Evolutionary conservation across 306 rosid genomes (phyloP).

Genomic region (Citrullus colocynthis): DNA sequence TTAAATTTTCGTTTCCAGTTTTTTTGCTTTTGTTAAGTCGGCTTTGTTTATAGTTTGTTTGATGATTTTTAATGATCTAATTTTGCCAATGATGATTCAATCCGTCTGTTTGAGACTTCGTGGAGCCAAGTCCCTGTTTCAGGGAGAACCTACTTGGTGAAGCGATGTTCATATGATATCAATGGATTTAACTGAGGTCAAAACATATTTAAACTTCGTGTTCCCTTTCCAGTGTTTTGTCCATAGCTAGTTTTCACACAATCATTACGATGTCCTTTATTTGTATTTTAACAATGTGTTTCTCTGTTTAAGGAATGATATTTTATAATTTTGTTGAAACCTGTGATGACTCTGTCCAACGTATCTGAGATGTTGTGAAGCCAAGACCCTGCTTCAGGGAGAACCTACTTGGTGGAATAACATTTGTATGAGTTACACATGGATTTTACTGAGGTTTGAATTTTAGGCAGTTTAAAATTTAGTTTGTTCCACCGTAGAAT

Average conservation of each 20-base stretch:
- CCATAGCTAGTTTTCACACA: no score
- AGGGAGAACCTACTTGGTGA: constrained; percentile 81
- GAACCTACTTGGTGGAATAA: constrained; percentile 68
- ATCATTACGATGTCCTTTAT: no score
- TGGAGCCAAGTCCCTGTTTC: constrained; percentile 52
- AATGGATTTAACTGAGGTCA: constrained; percentile 30
- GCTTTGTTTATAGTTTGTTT: no score
- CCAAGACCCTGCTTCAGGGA: constrained; percentile 59
- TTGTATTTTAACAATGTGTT: no score
- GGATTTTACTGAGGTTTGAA: constrained; percentile 35
- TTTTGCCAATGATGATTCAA: not conserved
- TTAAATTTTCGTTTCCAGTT: not conserved
- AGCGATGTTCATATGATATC: constrained; percentile 30
- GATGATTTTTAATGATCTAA: no score
- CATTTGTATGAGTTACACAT: constrained; percentile 23
- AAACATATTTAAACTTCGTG: no score
- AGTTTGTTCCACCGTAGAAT: no score
- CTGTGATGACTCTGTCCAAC: not conserved
- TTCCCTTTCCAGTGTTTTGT: no score
- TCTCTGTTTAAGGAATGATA: no score
- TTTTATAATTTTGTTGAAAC: not conserved
- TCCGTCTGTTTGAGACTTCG: constrained; percentile 28
- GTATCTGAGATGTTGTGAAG: constrained; percentile 36
- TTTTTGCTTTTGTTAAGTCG: not conserved
- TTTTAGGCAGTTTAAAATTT: not conserved